Conservation (phyloP, 2,329 filamentous ascomycete species). For the Nemania sp. region DNA sequence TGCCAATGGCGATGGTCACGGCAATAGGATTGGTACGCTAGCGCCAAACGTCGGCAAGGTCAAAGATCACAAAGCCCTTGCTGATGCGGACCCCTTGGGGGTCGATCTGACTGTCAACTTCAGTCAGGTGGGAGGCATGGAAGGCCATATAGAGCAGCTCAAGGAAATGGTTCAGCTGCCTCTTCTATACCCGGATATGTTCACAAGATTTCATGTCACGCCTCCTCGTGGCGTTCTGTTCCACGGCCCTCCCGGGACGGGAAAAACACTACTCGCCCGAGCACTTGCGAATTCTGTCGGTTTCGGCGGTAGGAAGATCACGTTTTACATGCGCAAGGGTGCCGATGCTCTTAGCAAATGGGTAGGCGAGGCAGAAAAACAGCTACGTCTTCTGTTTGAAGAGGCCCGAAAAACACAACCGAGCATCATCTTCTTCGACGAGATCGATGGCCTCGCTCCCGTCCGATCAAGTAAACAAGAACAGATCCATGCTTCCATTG, state of each 20-base stretch:
- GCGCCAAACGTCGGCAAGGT: conserved; percentile 85
- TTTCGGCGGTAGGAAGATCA: conserved; percentile 88
- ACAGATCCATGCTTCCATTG: conserved; percentile 97
- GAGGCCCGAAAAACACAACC: conserved; percentile 95
- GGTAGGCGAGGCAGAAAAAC: conserved; percentile 97
- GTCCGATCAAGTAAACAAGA: conserved; percentile 98
- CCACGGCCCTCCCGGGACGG: conserved; percentile 94
- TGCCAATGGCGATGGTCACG: conserved; percentile 47
- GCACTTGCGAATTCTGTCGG: conserved; percentile 91
- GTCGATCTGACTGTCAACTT: conserved; percentile 93
- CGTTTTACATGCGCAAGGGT: conserved; percentile 99
- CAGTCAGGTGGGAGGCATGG: conserved; percentile 88
- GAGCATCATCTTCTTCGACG: conserved; percentile 99
- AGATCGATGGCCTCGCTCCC: conserved; percentile 95
- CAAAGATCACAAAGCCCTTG: conserved; percentile 88
- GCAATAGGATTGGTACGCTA: conserved; percentile 52
- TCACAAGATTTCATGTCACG: conserved; percentile 87
- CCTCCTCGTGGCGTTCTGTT: conserved; percentile 94
- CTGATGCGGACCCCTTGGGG: conserved; percentile 91
- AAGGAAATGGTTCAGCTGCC: conserved; percentile 99
- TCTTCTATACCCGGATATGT: conserved; percentile 92
- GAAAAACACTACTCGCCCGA: conserved; percentile 94
- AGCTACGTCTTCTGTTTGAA: conserved; percentile 90
- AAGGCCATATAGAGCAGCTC: conserved; percentile 92
- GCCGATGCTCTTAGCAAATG: conserved; percentile 97